Conservation (phyloP, 768 basidiomycete genomes). For the Pholiota molesta region DNA sequence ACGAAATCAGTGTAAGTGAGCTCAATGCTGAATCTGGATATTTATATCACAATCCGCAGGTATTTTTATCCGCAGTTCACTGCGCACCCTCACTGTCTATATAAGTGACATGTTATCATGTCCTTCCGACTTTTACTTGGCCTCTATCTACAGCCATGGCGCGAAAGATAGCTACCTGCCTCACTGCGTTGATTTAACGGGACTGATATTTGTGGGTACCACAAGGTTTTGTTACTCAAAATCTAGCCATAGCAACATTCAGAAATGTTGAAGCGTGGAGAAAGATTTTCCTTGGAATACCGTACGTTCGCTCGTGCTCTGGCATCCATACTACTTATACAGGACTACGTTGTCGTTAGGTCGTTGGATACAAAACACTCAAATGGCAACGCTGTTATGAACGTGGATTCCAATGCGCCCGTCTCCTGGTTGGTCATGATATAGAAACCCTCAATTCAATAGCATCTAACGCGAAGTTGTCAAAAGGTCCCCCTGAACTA, state of each 20-base stretch:
- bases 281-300: neutral
- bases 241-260: neutral
- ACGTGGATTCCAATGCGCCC: conserved; percentile 29
- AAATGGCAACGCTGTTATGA: conserved; percentile 20
- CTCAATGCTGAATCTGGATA: neutral
- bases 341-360: neutral
- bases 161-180: neutral
- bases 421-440: conserved; percentile 25
- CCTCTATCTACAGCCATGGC: neutral
- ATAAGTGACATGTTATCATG: neutral
- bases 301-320: neutral
- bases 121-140: neutral
- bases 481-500: conserved; percentile 26
- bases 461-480: neutral
- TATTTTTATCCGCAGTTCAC: neutral
- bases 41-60: neutral
- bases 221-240: neutral
- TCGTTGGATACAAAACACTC: conserved; percentile 22
- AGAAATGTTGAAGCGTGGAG: neutral
- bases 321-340: neutral
- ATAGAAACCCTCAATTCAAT: neutral
- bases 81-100: neutral
- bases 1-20: too few relatives aligned
- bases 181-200: neutral
- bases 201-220: neutral